Percentiles rank a stretch among this genome's conserved stretches.
Conservation (phyloP, 257 asterid species). For the Schizonepeta tenuifolia region DNA sequence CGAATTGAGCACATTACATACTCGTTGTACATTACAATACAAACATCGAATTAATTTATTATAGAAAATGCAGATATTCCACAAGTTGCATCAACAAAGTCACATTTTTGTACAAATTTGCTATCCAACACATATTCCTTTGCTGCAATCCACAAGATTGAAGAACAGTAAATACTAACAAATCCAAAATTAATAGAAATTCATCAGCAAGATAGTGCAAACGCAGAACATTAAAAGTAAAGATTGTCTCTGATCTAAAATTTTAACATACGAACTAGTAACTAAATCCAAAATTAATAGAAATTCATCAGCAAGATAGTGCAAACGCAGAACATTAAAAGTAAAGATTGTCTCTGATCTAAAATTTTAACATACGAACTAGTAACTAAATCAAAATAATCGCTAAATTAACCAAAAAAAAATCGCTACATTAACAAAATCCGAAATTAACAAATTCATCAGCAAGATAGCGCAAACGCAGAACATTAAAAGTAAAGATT, state of each 20-base stretch:
- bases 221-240: neutral
- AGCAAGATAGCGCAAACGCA: neutral
- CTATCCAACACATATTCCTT: neutral
- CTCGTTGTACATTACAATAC: neutral
- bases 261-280: constrained; percentile 1
- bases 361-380: constrained; percentile 1
- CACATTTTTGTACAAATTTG: neutral
- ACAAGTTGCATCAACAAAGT: constrained; percentile 5
- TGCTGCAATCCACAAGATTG: constrained; percentile 1
- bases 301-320: neutral
- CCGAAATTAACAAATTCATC: neutral
- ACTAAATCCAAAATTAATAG: too few relatives aligned
- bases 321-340: neutral
- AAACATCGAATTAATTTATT: neutral
- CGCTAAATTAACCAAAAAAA: neutral
- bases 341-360: neutral
- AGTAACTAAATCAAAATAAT: neutral
- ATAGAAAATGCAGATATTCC: neutral
- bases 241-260: neutral
- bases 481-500: neutral
- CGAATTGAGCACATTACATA: neutral
- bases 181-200: constrained; percentile 1
- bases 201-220: neutral
- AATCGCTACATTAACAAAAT: too few relatives aligned
- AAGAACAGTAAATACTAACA: neutral